phyloP scores from a whole-genome alignment of 768 basidiomycete genomes.

The Russula abietina region DNA sequence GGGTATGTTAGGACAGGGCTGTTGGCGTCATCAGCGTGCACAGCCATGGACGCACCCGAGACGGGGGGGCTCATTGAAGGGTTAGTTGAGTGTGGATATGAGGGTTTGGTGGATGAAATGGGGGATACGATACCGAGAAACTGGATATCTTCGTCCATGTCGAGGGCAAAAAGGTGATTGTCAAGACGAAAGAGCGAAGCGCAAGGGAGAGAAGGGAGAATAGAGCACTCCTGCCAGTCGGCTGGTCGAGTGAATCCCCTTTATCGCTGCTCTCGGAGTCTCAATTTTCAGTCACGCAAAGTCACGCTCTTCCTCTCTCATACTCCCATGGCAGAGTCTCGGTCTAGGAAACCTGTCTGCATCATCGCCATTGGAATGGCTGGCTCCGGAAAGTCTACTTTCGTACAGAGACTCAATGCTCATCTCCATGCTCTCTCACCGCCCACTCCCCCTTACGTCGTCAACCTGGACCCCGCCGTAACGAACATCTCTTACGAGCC shows the following conservation, averaged over 20 bases:
- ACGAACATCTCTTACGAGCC: constrained; percentile 86
- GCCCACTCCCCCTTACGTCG: constrained; percentile 79
- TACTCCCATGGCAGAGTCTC: background rate
- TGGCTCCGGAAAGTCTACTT: constrained; percentile 95
- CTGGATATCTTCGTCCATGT: constrained; percentile 24
- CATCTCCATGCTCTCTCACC: constrained; percentile 69
- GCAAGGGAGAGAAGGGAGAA: background rate
- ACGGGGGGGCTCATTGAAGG: constrained; percentile 15
- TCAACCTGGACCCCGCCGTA: constrained; percentile 98
- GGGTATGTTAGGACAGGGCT: background rate
- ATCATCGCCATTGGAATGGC: constrained; percentile 96
- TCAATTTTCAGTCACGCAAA: constrained; percentile 3
- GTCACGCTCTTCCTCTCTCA: background rate
- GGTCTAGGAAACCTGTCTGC: constrained; percentile 59
- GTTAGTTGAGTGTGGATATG: constrained; percentile 4
- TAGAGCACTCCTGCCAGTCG: no score
- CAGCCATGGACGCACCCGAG: constrained; percentile 14
- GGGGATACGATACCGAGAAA: constrained; percentile 13
- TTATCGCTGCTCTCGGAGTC: constrained; percentile 20
- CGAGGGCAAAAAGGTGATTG: background rate
- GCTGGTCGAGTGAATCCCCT: constrained; percentile 2
- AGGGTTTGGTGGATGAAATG: background rate
- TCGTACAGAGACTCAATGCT: constrained; percentile 92
- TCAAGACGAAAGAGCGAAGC: background rate
- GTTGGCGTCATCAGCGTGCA: background rate